phyloP scores from a whole-genome alignment of 371 early-diverging fungal species.

The Mucor piriformis region DNA sequence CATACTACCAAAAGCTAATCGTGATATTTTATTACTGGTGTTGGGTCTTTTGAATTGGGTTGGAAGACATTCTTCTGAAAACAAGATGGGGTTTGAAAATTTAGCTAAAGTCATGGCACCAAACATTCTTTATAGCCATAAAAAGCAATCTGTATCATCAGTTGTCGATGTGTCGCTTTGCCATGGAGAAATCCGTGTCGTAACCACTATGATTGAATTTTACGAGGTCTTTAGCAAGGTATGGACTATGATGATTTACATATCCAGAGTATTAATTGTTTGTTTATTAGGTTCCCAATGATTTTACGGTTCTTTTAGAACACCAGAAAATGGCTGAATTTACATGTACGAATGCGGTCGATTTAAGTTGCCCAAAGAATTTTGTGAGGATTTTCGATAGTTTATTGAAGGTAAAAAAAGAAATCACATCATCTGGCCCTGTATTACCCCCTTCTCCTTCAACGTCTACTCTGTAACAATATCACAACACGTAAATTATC shows the following conservation, averaged over 20 bases:
- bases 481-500: neutral
- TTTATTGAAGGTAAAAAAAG: slow-evolving; percentile 27
- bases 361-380: slow-evolving; percentile 29
- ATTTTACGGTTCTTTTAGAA: slow-evolving; percentile 21
- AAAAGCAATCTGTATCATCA: slow-evolving; percentile 60
- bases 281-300: slow-evolving; percentile 24
- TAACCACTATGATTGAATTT: slow-evolving; percentile 69
- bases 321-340: slow-evolving; percentile 27
- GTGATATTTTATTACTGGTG: slow-evolving; percentile 84
- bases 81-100: slow-evolving; percentile 89
- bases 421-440: neutral
- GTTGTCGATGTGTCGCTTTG: slow-evolving; percentile 41
- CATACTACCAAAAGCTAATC: slow-evolving; percentile 86
- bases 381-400: slow-evolving; percentile 21
- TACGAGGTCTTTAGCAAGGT: slow-evolving; percentile 76
- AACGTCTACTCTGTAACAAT: neutral
- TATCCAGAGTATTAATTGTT: neutral
- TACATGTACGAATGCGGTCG: slow-evolving; percentile 18
- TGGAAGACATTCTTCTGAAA: slow-evolving; percentile 68
- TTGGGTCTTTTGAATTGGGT: slow-evolving; percentile 84
- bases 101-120: slow-evolving; percentile 92
- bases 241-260: neutral
- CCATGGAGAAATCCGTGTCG: slow-evolving; percentile 66
- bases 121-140: slow-evolving; percentile 77
- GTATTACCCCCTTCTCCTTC: slow-evolving; percentile 23